Evolutionary conservation across 225 moss, liverwort and hornwort species (phyloP), one percentile per base, ranked within the genome.

Genomic region (Sphagnum contortum): DNA sequence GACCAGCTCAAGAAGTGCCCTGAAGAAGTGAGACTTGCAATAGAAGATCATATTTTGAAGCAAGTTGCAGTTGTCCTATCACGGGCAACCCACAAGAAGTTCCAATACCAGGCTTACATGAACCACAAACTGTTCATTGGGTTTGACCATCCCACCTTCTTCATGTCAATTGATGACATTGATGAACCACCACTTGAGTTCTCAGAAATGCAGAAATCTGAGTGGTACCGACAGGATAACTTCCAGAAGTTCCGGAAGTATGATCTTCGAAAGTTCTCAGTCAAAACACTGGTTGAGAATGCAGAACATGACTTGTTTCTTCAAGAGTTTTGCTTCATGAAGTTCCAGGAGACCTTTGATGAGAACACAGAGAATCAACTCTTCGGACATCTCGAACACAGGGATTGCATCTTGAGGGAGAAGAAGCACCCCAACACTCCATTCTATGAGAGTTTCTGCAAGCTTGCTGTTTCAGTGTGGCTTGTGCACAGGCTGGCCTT

Each of bases 381-480:
- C 13, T 45, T 47, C 3, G 56, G 65, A 62, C 45, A 5, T 45
- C 60, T 9, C 2, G 5, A 29, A 47, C 65, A 61, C 6, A 48
- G 60, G 3, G 46, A 5, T 5, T 46, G 50, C 51, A 45, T 13
- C n/a, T 29, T 66, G 8, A 49, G 12, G 6, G 2, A 3, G 4
- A 29, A n/a, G 2, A 55, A 66, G 48, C 69, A 74, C 57, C 65
- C 61, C 55, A 45, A 14, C 47, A 49, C 3, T 65, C 56, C 47
- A 74, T 29, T 70, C 47, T 74, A 70, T 62, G 50, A 48, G 5
- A 74, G 74, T 56, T 74, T 55, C 61, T 74, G 69, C 61, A 74
- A 74, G 44, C 14, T 74, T 57, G 74, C 74, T 4, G 69, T 74
- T 8, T 74, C 69, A 4, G 55, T 74, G 12, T 74, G 74, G 74